Conservation (phyloP, 257 asterid genomes). For the Solanum piurae region DNA sequence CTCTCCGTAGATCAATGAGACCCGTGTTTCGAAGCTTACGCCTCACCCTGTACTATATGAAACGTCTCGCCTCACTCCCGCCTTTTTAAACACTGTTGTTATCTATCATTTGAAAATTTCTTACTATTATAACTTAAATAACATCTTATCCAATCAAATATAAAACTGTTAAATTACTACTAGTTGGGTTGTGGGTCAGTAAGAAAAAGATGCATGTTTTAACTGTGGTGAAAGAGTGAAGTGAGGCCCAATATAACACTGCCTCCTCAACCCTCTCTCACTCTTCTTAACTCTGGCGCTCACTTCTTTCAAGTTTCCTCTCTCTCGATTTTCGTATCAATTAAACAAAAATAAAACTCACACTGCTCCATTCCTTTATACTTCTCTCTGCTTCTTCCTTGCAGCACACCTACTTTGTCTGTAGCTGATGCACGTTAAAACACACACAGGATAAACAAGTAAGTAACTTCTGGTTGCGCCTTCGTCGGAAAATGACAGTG, state of each 20-base stretch:
- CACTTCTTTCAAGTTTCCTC: conserved; percentile 37
- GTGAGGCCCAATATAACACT: conserved; percentile 3
- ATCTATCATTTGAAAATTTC: neutral
- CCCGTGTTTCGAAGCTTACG: no score
- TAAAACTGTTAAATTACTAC: neutral
- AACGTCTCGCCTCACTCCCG: no score
- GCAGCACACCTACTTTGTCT: neutral
- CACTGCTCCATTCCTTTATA: neutral
- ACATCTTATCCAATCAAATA: neutral
- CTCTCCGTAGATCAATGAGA: no score
- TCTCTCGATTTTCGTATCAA: conserved; percentile 8
- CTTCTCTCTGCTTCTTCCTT: conserved; percentile 2
- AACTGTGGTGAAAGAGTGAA: conserved; percentile 9
- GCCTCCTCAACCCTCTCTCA: neutral
- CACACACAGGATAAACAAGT: neutral
- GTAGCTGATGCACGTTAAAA: neutral
- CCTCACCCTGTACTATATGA: no score
- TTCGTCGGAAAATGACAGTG: conserved; percentile 21
- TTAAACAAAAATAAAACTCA: neutral
- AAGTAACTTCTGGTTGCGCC: neutral
- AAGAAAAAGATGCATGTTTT: neutral
- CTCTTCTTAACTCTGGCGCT: conserved; percentile 23
- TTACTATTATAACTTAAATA: neutral
- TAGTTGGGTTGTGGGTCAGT: neutral
- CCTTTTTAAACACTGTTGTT: neutral